Evolutionary conservation across 176 grass and related monocot genomes (phyloP).

Genomic region (Carex littledalei): DNA sequence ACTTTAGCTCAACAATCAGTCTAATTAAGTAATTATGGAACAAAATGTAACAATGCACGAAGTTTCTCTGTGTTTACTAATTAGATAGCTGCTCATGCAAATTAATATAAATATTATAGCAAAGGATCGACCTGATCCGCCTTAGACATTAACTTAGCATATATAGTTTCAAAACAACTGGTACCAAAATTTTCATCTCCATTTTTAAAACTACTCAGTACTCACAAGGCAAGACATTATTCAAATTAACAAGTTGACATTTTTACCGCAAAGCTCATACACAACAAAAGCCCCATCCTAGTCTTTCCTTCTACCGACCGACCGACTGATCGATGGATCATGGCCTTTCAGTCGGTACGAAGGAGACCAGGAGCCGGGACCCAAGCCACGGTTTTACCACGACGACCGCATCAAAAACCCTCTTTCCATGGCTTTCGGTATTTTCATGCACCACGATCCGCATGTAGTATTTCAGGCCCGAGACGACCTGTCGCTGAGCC

Average conservation of each 20-base stretch:
- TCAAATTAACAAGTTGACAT: not conserved
- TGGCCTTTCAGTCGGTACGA: constrained; percentile 30
- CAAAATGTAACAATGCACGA: not conserved
- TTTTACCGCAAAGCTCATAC: not conserved
- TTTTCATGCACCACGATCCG: constrained; percentile 24
- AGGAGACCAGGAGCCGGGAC: constrained; percentile 50
- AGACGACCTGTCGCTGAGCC: constrained; percentile 80
- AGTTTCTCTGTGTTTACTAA: not conserved
- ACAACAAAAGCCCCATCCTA: not conserved
- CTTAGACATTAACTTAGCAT: not conserved
- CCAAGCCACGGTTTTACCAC: constrained; percentile 70
- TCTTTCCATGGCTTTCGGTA: constrained; percentile 5
- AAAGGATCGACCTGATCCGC: not conserved
- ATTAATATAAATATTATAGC: not conserved
- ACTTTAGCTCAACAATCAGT: not conserved
- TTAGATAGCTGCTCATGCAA: not conserved
- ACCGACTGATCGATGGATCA: not conserved
- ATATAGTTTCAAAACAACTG: not conserved
- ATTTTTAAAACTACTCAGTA: constrained; percentile 4
- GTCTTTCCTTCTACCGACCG: not conserved
- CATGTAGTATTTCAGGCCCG: constrained; percentile 93
- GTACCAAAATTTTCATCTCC: not conserved
- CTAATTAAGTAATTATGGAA: not conserved
- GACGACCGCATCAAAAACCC: constrained; percentile 59
- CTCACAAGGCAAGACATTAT: not conserved